Evolutionary conservation across 495 filamentous ascomycete species (phyloP), one percentile per base, ranked within the genome.

Genomic region (Penicillium flavigenum): DNA sequence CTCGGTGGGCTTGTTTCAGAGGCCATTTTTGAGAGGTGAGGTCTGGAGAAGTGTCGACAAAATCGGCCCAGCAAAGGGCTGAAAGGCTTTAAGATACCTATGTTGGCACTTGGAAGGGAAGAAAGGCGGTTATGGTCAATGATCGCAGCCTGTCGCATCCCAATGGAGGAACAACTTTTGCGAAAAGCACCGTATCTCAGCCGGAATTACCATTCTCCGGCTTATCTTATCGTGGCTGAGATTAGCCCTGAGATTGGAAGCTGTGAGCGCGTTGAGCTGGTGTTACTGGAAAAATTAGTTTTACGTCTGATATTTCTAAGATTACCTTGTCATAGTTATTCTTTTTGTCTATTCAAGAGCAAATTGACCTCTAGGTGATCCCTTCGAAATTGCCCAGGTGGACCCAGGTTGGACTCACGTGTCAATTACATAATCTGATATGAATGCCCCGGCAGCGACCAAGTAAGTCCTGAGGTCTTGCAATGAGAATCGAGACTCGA

Each of bases 11-110:
- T 49, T 34, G 51, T 46, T 39, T 69, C 65, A 22, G 70, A 56
- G 4, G 65, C 61, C 72, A 76, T 76, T 65, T 59, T 72, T 16
- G 52, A 56, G 53, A 59, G 17, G 26, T 46, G 27, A 9, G 43
- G 55, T 42, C 47, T 61, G 17, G 53, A 17, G 19, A 45, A 46
- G 22, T 16, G 36, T 20, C 61, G 53, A 19, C 61, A 42, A 32
- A 51, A 42, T 22, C 53, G 70, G 70, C 72, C 72, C 72, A 72
- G 14, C 22, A 36, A 57, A 41, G 72, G 72, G 67, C 59, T 46
- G 24, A 69, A 34, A 14, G 61, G 51, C n/a, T 59, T 73, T 26
- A 56, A 27, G 17, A 66, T 16, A 56, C 65, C 71, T 75, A 79
- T 79, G 48, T 58, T 77, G 67, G 53, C 54, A 51, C 44, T 31